These are phyloP conservation scores for Talaromyces trachyspermus DNA, from an alignment of 495 filamentous ascomycete species.

Conservation along the genomic window DNA sequence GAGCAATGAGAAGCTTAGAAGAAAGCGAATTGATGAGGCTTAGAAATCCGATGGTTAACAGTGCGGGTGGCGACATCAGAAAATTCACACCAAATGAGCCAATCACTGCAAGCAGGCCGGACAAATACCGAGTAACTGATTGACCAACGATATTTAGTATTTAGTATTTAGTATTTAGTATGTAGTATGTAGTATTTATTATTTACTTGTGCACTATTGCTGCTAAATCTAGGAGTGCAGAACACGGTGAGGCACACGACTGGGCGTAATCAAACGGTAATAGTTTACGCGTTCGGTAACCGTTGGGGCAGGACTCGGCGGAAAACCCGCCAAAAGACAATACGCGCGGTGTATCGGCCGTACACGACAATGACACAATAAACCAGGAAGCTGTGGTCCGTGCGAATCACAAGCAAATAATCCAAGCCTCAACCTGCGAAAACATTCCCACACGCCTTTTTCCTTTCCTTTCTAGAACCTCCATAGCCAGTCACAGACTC, in stretches of 20 bases:
- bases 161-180: not conserved
- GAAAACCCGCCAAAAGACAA: not conserved
- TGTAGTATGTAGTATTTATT: not conserved
- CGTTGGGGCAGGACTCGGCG: not conserved
- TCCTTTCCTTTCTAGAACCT: not conserved
- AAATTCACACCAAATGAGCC: not conserved
- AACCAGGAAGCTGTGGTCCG: no score
- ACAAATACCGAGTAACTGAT: not conserved
- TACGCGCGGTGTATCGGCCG: no score
- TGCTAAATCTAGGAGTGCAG: no score
- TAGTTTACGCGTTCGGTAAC: not conserved
- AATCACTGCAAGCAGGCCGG: no score
- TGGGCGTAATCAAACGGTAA: not conserved
- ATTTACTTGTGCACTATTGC: not conserved
- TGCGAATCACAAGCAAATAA: slow-evolving; percentile 5
- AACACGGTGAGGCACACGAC: no score
- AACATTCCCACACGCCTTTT: no score
- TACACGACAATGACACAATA: no score
- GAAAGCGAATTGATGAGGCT: no score
- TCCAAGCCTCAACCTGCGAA: not conserved
- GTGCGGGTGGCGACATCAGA: no score
- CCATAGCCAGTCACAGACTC: no score
- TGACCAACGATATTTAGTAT: not conserved
- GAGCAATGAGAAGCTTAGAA: no score
- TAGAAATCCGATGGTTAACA: no score